Conservation (phyloP, 164 flowering plant species). For the grape (Vitis vinifera) region DNA sequence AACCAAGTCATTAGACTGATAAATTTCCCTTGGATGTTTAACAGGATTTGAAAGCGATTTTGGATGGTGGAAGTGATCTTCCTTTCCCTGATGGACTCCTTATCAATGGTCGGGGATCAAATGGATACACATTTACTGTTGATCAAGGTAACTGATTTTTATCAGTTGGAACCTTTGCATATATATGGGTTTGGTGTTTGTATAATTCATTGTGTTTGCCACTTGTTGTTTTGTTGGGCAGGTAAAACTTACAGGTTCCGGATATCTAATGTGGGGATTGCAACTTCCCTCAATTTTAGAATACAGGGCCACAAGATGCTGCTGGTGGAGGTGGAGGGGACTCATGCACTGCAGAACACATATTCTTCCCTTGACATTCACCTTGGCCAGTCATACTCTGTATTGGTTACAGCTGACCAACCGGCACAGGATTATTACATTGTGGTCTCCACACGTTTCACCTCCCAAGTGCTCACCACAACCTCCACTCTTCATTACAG, state of each 20-base stretch:
- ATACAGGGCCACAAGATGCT: slow-evolving; percentile 65
- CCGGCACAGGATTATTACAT: slow-evolving; percentile 50
- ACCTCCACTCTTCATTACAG: slow-evolving; percentile 54
- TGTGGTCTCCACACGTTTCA: slow-evolving; percentile 60
- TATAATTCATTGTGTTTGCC: background rate
- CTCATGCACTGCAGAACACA: slow-evolving; percentile 58
- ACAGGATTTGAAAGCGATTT: slow-evolving; percentile 46
- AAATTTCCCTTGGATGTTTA: background rate
- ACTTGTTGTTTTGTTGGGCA: slow-evolving; percentile 14
- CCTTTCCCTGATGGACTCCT: slow-evolving; percentile 61
- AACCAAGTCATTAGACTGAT: background rate
- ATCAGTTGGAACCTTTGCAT: background rate
- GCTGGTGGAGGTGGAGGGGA: slow-evolving; percentile 71
- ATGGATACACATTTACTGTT: slow-evolving; percentile 40
- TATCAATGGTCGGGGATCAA: slow-evolving; percentile 60
- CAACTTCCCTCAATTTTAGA: slow-evolving; percentile 56
- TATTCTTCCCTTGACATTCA: slow-evolving; percentile 68
- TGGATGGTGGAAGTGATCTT: slow-evolving; percentile 50
- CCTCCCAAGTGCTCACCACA: slow-evolving; percentile 46
- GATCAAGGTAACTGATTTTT: slow-evolving; percentile 41
- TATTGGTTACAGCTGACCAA: slow-evolving; percentile 64
- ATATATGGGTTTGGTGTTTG: background rate
- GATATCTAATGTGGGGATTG: slow-evolving; percentile 65
- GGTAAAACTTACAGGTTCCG: slow-evolving; percentile 69
- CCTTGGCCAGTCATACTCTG: slow-evolving; percentile 67